Base-by-base conservation (phyloP, 2,329 filamentous ascomycete genomes). In the Ambrosiella beaveri region DNA sequence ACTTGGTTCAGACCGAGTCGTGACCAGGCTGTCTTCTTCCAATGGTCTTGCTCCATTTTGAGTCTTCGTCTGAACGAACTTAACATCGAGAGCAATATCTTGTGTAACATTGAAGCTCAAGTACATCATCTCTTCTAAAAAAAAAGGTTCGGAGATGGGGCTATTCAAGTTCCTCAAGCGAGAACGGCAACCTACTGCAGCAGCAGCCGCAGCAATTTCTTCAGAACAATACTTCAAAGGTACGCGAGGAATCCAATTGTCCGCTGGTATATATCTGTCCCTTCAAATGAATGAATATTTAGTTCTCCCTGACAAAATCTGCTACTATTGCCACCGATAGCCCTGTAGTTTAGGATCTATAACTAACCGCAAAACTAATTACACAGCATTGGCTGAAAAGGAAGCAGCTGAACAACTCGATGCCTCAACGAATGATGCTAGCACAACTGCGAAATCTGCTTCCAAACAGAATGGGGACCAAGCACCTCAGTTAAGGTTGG, bases 221-320 rank as follows among this genome's bases (percentile, higher is more conserved):
- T 60, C 59, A 11, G 59, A 60, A 40, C 59, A 60, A 35, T 60
- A 60, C 36, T 60, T 60, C 19, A 60, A 57, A 58, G 55, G 59
- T 60, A 60, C 15, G 59, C 45, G 8, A 35, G 27, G 47, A 35
- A 9, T 27, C 27, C 12, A 35, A n/a, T 13, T 17, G 27, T 35
- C 11, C 6, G 5, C 11, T 41, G 7, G 39, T n/a, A 12, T 41
- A 12, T 11, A 12, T 41, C 2, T 1, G 47, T 9, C 7, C 17
- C 13, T 27, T 51, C 47, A 9, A 51, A 36, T 15, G 27, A 11
- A 36, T 9, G 17, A 35, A 27, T 2, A 27, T 27, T 27, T 27
- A 27, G 27, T 3, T 51, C 15, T 9, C 19, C 27, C 47, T 36
- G 13, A 7, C 47, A 36, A 47, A 17, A 47, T 47, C 44, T 47